Evolutionary conservation across 192 early-diverging fungal genomes (phyloP).

Genomic region (Geranomyces michiganensis): DNA sequence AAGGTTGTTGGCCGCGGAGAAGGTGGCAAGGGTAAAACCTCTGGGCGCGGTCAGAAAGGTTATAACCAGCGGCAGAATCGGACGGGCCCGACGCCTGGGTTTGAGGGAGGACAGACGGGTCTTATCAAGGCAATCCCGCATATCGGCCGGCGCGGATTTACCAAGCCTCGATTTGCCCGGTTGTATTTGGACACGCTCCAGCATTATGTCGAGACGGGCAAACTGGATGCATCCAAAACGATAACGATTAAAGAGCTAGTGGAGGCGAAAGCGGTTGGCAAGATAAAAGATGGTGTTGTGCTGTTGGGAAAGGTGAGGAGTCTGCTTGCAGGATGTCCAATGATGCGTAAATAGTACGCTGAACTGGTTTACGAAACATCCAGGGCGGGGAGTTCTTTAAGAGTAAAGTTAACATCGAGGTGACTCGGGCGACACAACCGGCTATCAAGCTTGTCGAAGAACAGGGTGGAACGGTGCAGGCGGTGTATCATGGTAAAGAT

Average conservation of each 20-base stretch:
- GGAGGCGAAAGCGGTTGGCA: slow-evolving; percentile 65
- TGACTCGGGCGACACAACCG: slow-evolving; percentile 73
- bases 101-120: slow-evolving; percentile 93
- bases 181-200: slow-evolving; percentile 83
- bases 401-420: slow-evolving; percentile 80
- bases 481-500: slow-evolving; percentile 77
- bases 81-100: slow-evolving; percentile 75
- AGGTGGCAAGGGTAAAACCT: slow-evolving; percentile 87
- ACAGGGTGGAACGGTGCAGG: slow-evolving; percentile 78
- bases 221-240: slow-evolving; percentile 74
- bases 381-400: slow-evolving; percentile 80
- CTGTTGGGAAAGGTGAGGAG: slow-evolving; percentile 57
- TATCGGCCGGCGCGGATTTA: slow-evolving; percentile 64
- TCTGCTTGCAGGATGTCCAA: neutral
- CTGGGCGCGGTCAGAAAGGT: slow-evolving; percentile 91
- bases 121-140: slow-evolving; percentile 81
- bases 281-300: slow-evolving; percentile 84
- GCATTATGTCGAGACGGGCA: slow-evolving; percentile 84
- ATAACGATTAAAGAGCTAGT: slow-evolving; percentile 83
- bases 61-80: slow-evolving; percentile 80
- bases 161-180: slow-evolving; percentile 27
- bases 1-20: slow-evolving; percentile 63
- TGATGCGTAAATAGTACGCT: too few relatives aligned
- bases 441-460: slow-evolving; percentile 83
- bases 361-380: slow-evolving; percentile 1